These are phyloP conservation scores for Alternaria triticimaculans DNA, from an alignment of 2,329 filamentous ascomycete species.

Conservation along the genomic window DNA sequence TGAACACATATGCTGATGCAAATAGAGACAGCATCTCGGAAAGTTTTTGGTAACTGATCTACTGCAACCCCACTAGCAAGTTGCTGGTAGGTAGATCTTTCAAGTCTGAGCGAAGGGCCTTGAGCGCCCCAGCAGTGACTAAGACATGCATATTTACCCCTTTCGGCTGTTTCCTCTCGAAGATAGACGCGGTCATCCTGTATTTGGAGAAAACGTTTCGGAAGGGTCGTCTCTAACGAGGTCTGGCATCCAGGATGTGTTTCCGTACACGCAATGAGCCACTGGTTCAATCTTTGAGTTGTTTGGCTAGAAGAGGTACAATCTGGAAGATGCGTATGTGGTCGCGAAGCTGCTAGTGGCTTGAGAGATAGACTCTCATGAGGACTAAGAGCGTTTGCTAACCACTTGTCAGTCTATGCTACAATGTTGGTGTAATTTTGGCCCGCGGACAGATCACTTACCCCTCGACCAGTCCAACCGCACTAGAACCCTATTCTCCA, in stretches of 20 bases:
- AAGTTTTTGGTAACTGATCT: background rate
- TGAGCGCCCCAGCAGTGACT: background rate
- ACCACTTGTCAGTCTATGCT: background rate
- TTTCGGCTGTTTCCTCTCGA: background rate
- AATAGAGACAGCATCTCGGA: background rate
- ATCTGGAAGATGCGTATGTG: background rate
- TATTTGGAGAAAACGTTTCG: background rate
- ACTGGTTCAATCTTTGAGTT: background rate
- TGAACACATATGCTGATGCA: background rate
- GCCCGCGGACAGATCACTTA: background rate
- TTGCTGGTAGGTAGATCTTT: background rate
- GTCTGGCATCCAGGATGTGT: accelerated
- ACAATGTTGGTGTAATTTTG: background rate
- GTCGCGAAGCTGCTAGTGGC: background rate
- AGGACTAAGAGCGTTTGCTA: background rate
- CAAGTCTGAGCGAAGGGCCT: background rate
- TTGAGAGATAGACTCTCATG: background rate
- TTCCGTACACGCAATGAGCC: background rate
- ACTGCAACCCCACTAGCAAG: background rate
- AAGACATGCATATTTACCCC: background rate
- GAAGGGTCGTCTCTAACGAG: background rate
- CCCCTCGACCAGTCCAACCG: background rate
- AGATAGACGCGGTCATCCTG: accelerated
- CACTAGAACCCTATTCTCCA: accelerated
- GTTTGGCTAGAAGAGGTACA: background rate